Conservation (phyloP, 352 stramenopile species). For the Globisporangium perplexum region DNA sequence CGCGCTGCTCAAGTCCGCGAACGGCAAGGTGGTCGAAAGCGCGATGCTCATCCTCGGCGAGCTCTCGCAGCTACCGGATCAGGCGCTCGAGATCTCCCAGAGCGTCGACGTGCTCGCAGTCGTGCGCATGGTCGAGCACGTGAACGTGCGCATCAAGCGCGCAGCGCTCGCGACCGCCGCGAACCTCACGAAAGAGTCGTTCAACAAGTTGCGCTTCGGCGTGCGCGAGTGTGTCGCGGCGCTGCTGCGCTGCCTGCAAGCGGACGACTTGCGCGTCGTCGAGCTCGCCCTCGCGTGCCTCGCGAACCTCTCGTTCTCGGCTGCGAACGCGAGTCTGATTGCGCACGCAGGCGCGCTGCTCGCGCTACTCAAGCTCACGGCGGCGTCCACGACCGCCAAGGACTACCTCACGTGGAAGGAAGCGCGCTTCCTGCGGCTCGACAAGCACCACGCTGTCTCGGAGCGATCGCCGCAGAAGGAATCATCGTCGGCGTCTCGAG, state of each 20-base stretch:
- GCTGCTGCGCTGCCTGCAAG: slow-evolving; percentile 39
- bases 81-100: slow-evolving; percentile 67
- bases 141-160: slow-evolving; percentile 53
- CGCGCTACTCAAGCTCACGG: slow-evolving; percentile 43
- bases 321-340: slow-evolving; percentile 39
- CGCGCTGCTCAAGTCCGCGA: slow-evolving; percentile 49
- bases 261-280: slow-evolving; percentile 56
- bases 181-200: slow-evolving; percentile 68
- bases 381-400: slow-evolving; percentile 27
- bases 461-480: slow-evolving; percentile 11
- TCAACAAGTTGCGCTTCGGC: slow-evolving; percentile 74
- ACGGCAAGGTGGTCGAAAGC: slow-evolving; percentile 65
- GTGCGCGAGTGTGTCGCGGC: slow-evolving; percentile 48
- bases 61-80: slow-evolving; percentile 47
- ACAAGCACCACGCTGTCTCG: slow-evolving; percentile 4
- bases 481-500: neutral
- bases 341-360: slow-evolving; percentile 30
- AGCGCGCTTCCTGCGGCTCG: slow-evolving; percentile 13
- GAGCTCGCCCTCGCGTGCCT: slow-evolving; percentile 57
- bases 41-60: slow-evolving; percentile 67
- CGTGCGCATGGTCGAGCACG: slow-evolving; percentile 51
- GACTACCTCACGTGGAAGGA: slow-evolving; percentile 61
- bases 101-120: slow-evolving; percentile 57
- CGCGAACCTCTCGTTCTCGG: slow-evolving; percentile 60
- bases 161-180: slow-evolving; percentile 47